Percentiles rank a stretch among this genome's conserved stretches.
Evolutionary conservation across 2,329 filamentous ascomycete genomes (phyloP).

Genomic region (Colletotrichum filicis): DNA sequence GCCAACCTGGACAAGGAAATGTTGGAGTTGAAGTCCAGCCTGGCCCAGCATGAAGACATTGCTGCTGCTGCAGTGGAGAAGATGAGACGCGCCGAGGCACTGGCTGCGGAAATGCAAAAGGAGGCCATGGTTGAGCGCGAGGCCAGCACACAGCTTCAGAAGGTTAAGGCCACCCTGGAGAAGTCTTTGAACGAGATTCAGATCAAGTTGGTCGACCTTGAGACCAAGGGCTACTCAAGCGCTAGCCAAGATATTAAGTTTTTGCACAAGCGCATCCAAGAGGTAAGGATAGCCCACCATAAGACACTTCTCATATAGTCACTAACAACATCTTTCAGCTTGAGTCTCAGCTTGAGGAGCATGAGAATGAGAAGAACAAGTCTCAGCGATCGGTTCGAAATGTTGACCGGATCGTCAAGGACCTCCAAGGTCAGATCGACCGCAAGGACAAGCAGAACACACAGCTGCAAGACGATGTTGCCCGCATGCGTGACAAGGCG

Average conservation of each 20-base stretch:
- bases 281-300: slow-evolving; percentile 70
- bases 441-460: slow-evolving; percentile 89
- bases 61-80: slow-evolving; percentile 93
- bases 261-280: slow-evolving; percentile 92
- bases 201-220: slow-evolving; percentile 88
- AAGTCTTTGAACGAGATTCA: slow-evolving; percentile 92
- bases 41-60: slow-evolving; percentile 95
- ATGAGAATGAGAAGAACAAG: slow-evolving; percentile 81
- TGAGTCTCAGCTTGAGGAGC: slow-evolving; percentile 85
- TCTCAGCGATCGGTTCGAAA: slow-evolving; percentile 91
- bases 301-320: slow-evolving; percentile 9
- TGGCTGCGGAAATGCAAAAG: slow-evolving; percentile 90
- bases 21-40: slow-evolving; percentile 85
- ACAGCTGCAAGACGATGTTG: slow-evolving; percentile 85
- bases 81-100: slow-evolving; percentile 92
- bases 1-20: slow-evolving; percentile 90
- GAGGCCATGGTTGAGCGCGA: slow-evolving; percentile 91
- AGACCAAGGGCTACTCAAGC: slow-evolving; percentile 96
- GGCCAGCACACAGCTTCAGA: slow-evolving; percentile 81
- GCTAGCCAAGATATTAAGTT: slow-evolving; percentile 96
- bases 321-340: slow-evolving; percentile 67
- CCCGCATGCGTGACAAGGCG: slow-evolving; percentile 88
- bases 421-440: slow-evolving; percentile 91
- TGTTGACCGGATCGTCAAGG: slow-evolving; percentile 92
- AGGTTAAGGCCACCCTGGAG: slow-evolving; percentile 89